Base-by-base conservation (phyloP, 2,329 filamentous ascomycete genomes). In the Tricladium varicosporioides region DNA sequence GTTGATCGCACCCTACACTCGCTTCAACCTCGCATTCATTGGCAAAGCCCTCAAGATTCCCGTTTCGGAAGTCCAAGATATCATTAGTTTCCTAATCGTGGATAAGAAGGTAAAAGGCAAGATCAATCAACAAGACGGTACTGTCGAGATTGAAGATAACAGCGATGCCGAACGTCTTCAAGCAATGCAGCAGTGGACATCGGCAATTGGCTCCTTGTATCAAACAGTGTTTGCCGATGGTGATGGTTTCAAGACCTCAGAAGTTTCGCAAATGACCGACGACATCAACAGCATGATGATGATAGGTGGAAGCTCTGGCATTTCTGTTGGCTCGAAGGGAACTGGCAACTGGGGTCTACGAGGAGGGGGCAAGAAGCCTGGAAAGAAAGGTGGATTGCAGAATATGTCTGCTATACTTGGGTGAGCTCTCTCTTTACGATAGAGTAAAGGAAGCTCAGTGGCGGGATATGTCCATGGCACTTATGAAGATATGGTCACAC, bases 41-140 rank as follows among this genome's bases (percentile, higher is more conserved):
- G 92, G 92, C 27, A 87, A 87, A 67, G 87, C 93, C 67, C 87
- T 99, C 61, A 89, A 89, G 71, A 96, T 99, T 63, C 86, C 88
- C 27, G 82, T 91, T 48, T 77, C 83, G 13, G 94, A 99, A 74
- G 92, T 96, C 2, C 88, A 95, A 75, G 94, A 99, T 67, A 97
- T 99, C 60, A 77, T 97, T n/a, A 88, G 92, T 48, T 96, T 92
- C 75, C 79, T 97, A 53, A 97, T 99, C 62, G 83, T 97, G 60
- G 91, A 96, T 71, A 87, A 89, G 68, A 91, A 92, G 71, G 86
- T 99, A 64, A 81, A 86, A 51, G 94, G 91, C 60, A 89, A 88
- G 73, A 93, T 99, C 69, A 89, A 99, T 74, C 91, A 97, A 75
- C 86, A 92, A 73, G 82, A 84, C 57, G 92, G 93, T 48, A 89